Evolutionary conservation across 73 alveolate species (phyloP), one percentile per base, ranked within the genome.

Genomic region (Paramecium sexaurelia): DNA sequence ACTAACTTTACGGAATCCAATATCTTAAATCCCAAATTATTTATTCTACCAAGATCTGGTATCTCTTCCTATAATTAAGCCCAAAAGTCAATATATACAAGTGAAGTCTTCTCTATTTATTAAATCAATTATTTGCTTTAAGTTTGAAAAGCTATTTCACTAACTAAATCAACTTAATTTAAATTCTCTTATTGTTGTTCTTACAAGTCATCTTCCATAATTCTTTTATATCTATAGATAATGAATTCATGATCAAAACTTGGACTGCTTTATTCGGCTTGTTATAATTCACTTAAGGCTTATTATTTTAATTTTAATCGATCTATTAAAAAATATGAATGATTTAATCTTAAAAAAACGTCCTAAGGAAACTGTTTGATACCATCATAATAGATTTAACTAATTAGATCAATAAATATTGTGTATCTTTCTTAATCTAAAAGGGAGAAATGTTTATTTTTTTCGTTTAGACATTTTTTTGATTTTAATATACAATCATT

Each of bases 181-280:
- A 29, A 20, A 55, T 37, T 85, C 61, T 85, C 92, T 20, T 66
- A 10, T 55, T 57, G n/a, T n/a, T 85, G 7, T 36, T 85, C 88
- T 37, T 55, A 20, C 17, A 85, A 35, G 13, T 85, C 92, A 19
- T 85, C 92, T n/a, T 85, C 92, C 33, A 85, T 55, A 5, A 57
- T 85, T 37, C 89, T 24, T 56, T 66, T 85, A 33, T 85, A 85
- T 27, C 92, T 55, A 55, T 85, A 85, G 1, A 85, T 85, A 9
- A 85, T 85, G 27, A 85, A 85, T 66, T 47, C 86, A 57, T 85
- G 69, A 66, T 85, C 92, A 85, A 85, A 85, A 22, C 84, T 35
- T 8, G 89, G 69, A 17, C 67, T 41, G 33, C 67, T 85, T 26
- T 85, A 20, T 85, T 85, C 92, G 1, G 92, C 92, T 17, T 57